Base-by-base conservation (phyloP, 129 eudicot genomes). In the Ambrosia trifida region DNA sequence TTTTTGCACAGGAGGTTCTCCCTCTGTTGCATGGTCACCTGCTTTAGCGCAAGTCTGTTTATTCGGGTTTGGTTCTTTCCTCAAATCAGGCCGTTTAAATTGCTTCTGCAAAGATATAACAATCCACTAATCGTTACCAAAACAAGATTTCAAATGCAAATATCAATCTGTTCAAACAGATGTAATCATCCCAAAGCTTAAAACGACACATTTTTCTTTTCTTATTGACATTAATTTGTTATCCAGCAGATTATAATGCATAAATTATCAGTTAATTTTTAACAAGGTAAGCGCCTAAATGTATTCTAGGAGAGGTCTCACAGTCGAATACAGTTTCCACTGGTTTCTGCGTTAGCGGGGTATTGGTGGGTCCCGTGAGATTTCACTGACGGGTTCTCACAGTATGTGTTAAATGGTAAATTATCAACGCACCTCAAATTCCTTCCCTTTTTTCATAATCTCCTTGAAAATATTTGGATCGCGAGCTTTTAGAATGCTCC, bases 391-490 rank as follows among this genome's bases (percentile, higher is more conserved):
- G 43, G 43, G 43, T 36, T 8, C 43, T 36, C 43, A 36, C 2
- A 1, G 43, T 5, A 36, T 5, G 43, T 36, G 43, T 36, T 36
- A 36, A 63, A 38, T 41, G 4, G 11, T 51, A 12, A 11, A 63
- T 11, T 32, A 32, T 50, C 31, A 38, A 74, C 90, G n/a, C 32
- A 89, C 96, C 98, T 93, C 98, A 85, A 93, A 93, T 72, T 93
- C 96, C 71, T 68, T 93, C 10, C 96, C 96, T 58, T 89, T 87
- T 47, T 74, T 93, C 98, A 93, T 93, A 17, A 93, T 93, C 85
- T 93, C 98, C 72, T 83, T 89, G 64, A 81, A 93, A 47, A 88
- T 90, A 89, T 89, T 83, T 41, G 95, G 88, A 80, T 93, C 98
- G 14, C 91, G 88, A 43, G 56, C 60, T 85, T 85, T 85, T 16